Evolutionary conservation across 2,329 filamentous ascomycete genomes (phyloP), one percentile per base, ranked within the genome.

Genomic region (Diplodia intermedia): DNA sequence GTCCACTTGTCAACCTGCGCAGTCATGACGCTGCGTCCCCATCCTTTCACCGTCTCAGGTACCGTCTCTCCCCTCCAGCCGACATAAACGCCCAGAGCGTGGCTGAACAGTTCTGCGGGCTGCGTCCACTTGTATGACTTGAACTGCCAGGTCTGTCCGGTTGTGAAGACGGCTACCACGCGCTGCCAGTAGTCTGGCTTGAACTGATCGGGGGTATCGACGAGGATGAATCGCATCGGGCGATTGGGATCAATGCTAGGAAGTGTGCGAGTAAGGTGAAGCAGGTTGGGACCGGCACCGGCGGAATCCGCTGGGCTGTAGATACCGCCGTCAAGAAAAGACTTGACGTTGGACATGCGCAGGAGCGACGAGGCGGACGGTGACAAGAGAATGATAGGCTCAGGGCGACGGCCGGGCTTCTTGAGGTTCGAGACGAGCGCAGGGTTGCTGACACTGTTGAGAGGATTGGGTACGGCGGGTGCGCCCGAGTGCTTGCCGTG

Each of bases 111-210:
- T 76, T 98, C 95, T 15, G 89, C 86, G 0, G 95, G 92, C 67
- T 91, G 90, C 72, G 90, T 90, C 93, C 95, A 99, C 80, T 97
- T 97, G 86, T 99, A 99, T 72, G 89, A 91, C 82, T 97, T 97
- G 83, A 99, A 99, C 81, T 99, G 95, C 95, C 95, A 99, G 11
- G 91, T 89, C 82, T 99, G 95, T 40, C 95, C 95, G 0, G 95
- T 99, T 0, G 95, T 99, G 82, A 99, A 98, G 68, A 99, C 94
- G 14, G 92, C 95, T 1, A 97, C 95, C 7, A 99, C 91, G 63
- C 94, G 90, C 75, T 90, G 90, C 95, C 95, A 99, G 83, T 98
- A 97, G 77, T 98, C 94, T 0, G 95, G 95, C 79, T 97, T 97
- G 86, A 99, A 99, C 79, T 95, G 91, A 76, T 96, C 90, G 0